phyloP scores from a whole-genome alignment of 768 basidiomycete genomes.

The Tricholoma bakamatsutake region DNA sequence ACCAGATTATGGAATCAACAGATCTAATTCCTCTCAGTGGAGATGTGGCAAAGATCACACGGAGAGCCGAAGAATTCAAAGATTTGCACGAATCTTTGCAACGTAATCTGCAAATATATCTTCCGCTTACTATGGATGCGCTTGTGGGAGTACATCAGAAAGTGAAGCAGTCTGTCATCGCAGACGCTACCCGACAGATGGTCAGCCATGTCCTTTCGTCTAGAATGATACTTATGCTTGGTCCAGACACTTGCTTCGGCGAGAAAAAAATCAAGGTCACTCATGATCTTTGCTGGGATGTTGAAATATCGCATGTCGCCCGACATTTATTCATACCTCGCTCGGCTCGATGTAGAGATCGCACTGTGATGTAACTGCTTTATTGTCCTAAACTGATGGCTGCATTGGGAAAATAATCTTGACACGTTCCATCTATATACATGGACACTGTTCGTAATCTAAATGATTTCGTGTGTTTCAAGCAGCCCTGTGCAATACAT shows the following conservation, averaged over 20 bases:
- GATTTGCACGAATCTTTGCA: slow-evolving; percentile 82
- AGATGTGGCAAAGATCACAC: slow-evolving; percentile 80
- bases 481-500: neutral
- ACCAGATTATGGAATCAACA: slow-evolving; percentile 80
- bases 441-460: too few relatives aligned
- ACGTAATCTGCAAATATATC: slow-evolving; percentile 82
- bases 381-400: neutral
- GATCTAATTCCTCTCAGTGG: slow-evolving; percentile 82
- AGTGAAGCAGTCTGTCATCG: slow-evolving; percentile 61
- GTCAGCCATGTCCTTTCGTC: slow-evolving; percentile 33
- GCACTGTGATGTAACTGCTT: slow-evolving; percentile 42
- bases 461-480: neutral
- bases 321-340: slow-evolving; percentile 86
- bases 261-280: slow-evolving; percentile 73
- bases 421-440: neutral
- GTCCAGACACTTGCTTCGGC: slow-evolving; percentile 57
- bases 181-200: slow-evolving; percentile 74
- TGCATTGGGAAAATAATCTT: neutral
- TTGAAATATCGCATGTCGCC: slow-evolving; percentile 86
- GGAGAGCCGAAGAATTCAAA: slow-evolving; percentile 85
- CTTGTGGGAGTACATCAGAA: slow-evolving; percentile 78
- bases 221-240: slow-evolving; percentile 9
- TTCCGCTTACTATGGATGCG: slow-evolving; percentile 89
- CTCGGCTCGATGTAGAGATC: slow-evolving; percentile 81
- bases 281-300: slow-evolving; percentile 87